phyloP scores from a whole-genome alignment of 371 early-diverging fungal genomes.

The Mucor piriformis region DNA sequence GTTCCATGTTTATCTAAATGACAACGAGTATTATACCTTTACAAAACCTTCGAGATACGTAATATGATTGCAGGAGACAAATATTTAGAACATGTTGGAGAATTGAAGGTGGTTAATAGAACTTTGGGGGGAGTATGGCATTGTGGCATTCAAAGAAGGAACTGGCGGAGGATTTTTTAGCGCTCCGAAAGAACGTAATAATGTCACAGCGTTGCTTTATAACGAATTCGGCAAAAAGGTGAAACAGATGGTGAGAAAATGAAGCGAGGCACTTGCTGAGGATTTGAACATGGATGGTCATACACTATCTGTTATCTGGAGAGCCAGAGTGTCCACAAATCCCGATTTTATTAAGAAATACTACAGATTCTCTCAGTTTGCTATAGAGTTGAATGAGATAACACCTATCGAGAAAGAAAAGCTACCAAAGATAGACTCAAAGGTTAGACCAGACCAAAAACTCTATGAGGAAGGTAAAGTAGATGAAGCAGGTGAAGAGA shows the following conservation, averaged over 20 bases:
- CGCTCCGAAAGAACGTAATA: constrained; percentile 48
- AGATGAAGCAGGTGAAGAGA: constrained; percentile 81
- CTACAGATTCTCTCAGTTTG: constrained; percentile 88
- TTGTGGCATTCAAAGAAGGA: constrained; percentile 58
- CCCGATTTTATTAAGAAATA: constrained; percentile 58
- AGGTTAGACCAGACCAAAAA: constrained; percentile 89
- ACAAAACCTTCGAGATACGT: constrained; percentile 77
- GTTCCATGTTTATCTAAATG: constrained; percentile 63
- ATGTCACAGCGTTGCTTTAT: constrained; percentile 61
- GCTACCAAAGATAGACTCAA: constrained; percentile 86
- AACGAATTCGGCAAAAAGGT: constrained; percentile 42
- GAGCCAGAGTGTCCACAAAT: constrained; percentile 48
- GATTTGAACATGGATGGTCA: constrained; percentile 34
- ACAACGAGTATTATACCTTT: constrained; percentile 71
- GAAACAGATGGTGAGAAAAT: constrained; percentile 54
- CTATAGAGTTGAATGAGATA: constrained; percentile 85
- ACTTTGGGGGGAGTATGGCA: constrained; percentile 63
- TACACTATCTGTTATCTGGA: constrained; percentile 77
- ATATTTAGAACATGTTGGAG: constrained; percentile 80
- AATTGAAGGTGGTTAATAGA: constrained; percentile 71
- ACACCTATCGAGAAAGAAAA: constrained; percentile 56
- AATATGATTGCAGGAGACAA: constrained; percentile 77
- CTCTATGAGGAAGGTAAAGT: constrained; percentile 67
- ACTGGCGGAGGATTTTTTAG: constrained; percentile 14
- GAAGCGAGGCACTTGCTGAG: constrained; percentile 58